Conservation (phyloP, 2,329 filamentous ascomycete species). For the Didymosphaeria variabile region DNA sequence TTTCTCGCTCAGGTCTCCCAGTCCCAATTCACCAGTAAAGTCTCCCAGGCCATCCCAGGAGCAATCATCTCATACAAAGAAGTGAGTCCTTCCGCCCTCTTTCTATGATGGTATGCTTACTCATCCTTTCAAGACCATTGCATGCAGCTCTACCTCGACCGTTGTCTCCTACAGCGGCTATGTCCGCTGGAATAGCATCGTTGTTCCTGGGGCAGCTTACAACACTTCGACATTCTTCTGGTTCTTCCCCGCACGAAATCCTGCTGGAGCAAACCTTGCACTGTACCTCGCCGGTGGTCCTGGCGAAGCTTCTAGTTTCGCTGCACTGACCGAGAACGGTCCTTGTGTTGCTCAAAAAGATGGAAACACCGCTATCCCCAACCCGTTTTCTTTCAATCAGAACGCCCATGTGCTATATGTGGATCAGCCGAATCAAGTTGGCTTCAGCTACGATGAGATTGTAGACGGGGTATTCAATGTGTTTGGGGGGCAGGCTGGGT, state of each 20-base stretch:
- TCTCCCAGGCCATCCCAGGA: conserved; percentile 1
- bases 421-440: conserved; percentile 19
- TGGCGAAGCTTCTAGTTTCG: conserved; percentile 21
- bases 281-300: conserved; percentile 25
- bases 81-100: background rate
- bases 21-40: background rate
- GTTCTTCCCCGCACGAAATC: conserved; percentile 30
- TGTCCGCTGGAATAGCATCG: conserved; percentile 60
- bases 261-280: conserved; percentile 25
- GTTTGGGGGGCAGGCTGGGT: background rate
- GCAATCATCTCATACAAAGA: conserved; percentile 2
- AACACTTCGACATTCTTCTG: conserved; percentile 37
- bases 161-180: conserved; percentile 66
- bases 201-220: conserved; percentile 31
- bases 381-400: conserved; percentile 19
- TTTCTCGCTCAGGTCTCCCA: background rate
- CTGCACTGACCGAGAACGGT: conserved; percentile 19
- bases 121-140: conserved; percentile 21
- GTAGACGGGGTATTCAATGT: conserved; percentile 17
- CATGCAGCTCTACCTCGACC: conserved; percentile 60
- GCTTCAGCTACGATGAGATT: conserved; percentile 19
- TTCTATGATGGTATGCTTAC: background rate
- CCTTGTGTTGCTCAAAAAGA: conserved; percentile 9
- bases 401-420: conserved; percentile 19
- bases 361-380: conserved; percentile 13